These are phyloP conservation scores for Mimosa pudica DNA, from an alignment of 306 rosid species.

Conservation along the genomic window DNA sequence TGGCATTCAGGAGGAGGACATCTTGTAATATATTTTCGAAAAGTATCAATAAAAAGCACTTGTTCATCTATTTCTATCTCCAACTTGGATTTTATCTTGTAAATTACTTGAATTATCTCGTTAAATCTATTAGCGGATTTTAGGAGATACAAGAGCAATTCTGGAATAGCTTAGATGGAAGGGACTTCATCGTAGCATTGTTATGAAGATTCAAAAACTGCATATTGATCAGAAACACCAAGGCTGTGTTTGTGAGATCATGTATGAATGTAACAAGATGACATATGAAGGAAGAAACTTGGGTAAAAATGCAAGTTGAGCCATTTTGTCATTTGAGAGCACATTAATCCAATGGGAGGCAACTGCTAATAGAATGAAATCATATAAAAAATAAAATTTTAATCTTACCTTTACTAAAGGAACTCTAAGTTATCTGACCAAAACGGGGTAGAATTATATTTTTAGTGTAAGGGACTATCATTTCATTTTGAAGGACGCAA, in stretches of 20 bases:
- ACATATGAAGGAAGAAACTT: not conserved
- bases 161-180: constrained; percentile 77
- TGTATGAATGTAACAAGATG: not conserved
- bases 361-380: not conserved
- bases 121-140: too few relatives aligned
- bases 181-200: constrained; percentile 66
- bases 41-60: too few relatives aligned
- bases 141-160: constrained; percentile 43
- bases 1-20: too few relatives aligned
- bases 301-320: not conserved
- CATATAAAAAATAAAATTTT: not conserved
- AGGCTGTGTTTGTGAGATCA: not conserved
- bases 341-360: not conserved
- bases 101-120: too few relatives aligned
- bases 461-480: not conserved
- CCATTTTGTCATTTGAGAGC: not conserved
- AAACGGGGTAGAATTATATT: not conserved
- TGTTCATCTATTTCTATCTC: too few relatives aligned
- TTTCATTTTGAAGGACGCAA: not conserved
- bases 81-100: too few relatives aligned
- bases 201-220: constrained; percentile 78
- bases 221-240: constrained; percentile 21
- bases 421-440: not conserved
- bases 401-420: not conserved
- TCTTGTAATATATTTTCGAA: too few relatives aligned